These are phyloP conservation scores for Solanum pinnatisectum DNA, from an alignment of 257 asterid species.

Conservation along the genomic window DNA sequence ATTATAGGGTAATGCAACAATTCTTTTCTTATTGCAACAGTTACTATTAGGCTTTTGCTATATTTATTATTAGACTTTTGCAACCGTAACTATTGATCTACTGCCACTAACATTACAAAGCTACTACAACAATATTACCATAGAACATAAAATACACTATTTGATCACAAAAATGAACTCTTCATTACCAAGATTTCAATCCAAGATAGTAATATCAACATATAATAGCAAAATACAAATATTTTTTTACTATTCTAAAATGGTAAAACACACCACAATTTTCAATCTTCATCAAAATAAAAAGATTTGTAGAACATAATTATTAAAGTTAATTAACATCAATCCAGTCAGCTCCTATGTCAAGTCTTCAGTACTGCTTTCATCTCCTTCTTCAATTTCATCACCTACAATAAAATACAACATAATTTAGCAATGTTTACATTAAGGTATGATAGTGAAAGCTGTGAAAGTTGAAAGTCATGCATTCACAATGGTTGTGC, in stretches of 20 bases:
- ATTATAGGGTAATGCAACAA: background rate
- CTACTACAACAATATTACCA: too few relatives aligned
- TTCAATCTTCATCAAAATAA: too few relatives aligned
- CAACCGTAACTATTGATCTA: too few relatives aligned
- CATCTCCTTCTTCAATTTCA: background rate
- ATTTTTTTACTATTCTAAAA: background rate
- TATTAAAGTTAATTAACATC: background rate
- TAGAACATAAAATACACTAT: background rate
- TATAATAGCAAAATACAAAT: too few relatives aligned
- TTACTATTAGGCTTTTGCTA: background rate
- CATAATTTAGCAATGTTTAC: too few relatives aligned
- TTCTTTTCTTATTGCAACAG: background rate
- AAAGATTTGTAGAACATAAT: too few relatives aligned
- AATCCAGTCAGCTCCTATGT: background rate
- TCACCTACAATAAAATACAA: background rate
- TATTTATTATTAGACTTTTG: too few relatives aligned
- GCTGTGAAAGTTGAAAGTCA: too few relatives aligned
- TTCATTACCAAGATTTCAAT: background rate
- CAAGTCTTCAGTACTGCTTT: too few relatives aligned
- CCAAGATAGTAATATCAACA: background rate
- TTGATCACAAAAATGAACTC: background rate
- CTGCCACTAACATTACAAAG: too few relatives aligned
- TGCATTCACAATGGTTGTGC: too few relatives aligned
- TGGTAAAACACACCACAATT: background rate
- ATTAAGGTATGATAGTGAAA: too few relatives aligned